phyloP scores from a whole-genome alignment of 805 yeast species.

The Saccharomycopsis microspora region DNA sequence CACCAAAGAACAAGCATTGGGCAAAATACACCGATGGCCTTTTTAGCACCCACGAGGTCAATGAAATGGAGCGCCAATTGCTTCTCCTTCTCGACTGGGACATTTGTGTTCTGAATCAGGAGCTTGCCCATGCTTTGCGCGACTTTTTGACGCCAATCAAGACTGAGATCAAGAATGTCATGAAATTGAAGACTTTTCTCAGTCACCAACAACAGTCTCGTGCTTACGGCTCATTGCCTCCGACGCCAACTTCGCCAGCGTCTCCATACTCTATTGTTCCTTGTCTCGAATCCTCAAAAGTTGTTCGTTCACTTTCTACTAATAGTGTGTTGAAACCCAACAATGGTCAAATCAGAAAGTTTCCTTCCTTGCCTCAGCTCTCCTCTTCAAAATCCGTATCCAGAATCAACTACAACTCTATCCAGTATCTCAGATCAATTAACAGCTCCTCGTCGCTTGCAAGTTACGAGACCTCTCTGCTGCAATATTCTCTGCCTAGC shows the following conservation, averaged over 20 bases:
- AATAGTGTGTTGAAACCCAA: not conserved
- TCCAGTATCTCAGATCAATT: conserved; percentile 8
- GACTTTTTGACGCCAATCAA: conserved; percentile 74
- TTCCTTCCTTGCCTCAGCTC: conserved; percentile 12
- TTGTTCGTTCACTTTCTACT: not conserved
- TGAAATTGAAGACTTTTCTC: conserved; percentile 9
- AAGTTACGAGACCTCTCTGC: not conserved
- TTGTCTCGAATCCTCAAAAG: not conserved
- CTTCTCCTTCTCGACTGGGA: conserved; percentile 80
- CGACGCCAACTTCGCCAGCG: not conserved
- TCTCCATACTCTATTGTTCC: not conserved
- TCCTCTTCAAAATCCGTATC: not conserved
- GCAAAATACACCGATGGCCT: conserved; percentile 84
- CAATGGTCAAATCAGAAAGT: conserved; percentile 5
- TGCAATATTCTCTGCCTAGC: not conserved
- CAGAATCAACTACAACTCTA: conserved; percentile 7
- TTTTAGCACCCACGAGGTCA: conserved; percentile 65
- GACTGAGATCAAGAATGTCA: conserved; percentile 18
- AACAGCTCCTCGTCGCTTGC: conserved; percentile 1
- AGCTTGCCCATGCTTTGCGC: conserved; percentile 54
- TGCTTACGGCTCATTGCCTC: no score
- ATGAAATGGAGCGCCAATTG: conserved; percentile 84
- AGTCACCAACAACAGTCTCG: not conserved
- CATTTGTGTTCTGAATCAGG: conserved; percentile 56
- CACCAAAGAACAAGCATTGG: conserved; percentile 96